Conservation (phyloP, 768 basidiomycete genomes). For the Hypholoma sublateritium region DNA sequence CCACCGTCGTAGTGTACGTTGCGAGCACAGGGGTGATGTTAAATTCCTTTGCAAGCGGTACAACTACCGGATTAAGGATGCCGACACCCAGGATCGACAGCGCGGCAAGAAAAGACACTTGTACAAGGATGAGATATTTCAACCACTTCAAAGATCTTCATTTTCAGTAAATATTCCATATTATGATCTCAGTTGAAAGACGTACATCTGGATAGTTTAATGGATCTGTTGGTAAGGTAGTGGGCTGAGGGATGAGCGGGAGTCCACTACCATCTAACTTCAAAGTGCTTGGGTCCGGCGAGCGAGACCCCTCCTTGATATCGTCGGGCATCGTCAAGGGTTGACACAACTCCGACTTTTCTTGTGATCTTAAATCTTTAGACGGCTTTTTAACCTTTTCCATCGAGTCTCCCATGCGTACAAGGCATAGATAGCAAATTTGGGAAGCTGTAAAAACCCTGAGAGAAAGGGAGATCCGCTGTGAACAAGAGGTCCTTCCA, state of each 20-base stretch:
- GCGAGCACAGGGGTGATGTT: slow-evolving; percentile 33
- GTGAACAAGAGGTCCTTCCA: too few relatives aligned
- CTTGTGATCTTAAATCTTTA: too few relatives aligned
- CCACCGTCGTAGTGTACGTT: slow-evolving; percentile 40
- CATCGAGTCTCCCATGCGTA: too few relatives aligned
- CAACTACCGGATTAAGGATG: slow-evolving; percentile 37
- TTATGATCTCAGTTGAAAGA: not conserved
- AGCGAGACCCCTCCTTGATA: not conserved
- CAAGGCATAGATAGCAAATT: too few relatives aligned
- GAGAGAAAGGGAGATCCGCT: too few relatives aligned
- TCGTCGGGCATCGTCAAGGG: not conserved
- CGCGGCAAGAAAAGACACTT: slow-evolving; percentile 34
- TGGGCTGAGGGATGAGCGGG: slow-evolving; percentile 43
- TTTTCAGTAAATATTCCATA: not conserved
- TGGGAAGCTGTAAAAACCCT: too few relatives aligned
- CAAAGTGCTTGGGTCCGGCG: not conserved
- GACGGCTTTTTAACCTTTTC: too few relatives aligned
- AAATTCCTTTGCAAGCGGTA: slow-evolving; percentile 36
- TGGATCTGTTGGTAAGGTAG: slow-evolving; percentile 36
- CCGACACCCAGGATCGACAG: slow-evolving; percentile 37
- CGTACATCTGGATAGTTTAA: slow-evolving; percentile 39
- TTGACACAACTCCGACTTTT: not conserved
- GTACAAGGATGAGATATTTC: slow-evolving; percentile 29
- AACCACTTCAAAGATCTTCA: slow-evolving; percentile 28
- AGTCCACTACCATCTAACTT: slow-evolving; percentile 37